Conservation (phyloP, 768 basidiomycete species). For the Goffeauzyma gilvescens region DNA sequence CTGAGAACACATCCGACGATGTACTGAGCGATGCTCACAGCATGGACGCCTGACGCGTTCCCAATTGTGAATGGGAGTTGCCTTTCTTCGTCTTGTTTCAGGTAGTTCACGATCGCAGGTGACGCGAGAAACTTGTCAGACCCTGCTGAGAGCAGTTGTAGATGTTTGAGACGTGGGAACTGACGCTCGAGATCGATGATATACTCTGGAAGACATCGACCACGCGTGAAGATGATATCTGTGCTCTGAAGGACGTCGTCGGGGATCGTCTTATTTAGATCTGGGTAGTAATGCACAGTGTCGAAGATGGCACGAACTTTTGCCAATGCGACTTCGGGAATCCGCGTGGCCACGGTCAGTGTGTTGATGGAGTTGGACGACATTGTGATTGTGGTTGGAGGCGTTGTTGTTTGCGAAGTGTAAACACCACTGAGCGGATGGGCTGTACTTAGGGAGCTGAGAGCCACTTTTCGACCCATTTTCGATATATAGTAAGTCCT, state of each 20-base stretch:
- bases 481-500: too few species aligned
- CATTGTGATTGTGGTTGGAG: too few species aligned
- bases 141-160: conserved; percentile 23
- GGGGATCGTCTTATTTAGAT: background rate
- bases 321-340: background rate
- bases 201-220: conserved; percentile 11
- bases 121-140: conserved; percentile 9
- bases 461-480: too few species aligned
- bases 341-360: background rate
- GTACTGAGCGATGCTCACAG: conserved; percentile 24
- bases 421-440: too few species aligned
- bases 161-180: conserved; percentile 18
- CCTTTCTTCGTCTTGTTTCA: conserved; percentile 2
- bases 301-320: conserved; percentile 9
- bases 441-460: too few species aligned
- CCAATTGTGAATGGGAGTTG: too few species aligned
- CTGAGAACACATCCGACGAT: conserved; percentile 16
- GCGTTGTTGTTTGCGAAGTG: too few species aligned
- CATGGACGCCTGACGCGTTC: conserved; percentile 29
- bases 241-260: conserved; percentile 5
- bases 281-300: conserved; percentile 20
- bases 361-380: background rate
- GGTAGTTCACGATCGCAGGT: background rate
- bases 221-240: conserved; percentile 16
- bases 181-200: conserved; percentile 10